phyloP scores from a whole-genome alignment of 768 basidiomycete genomes.

The Lentinula detonsa region DNA sequence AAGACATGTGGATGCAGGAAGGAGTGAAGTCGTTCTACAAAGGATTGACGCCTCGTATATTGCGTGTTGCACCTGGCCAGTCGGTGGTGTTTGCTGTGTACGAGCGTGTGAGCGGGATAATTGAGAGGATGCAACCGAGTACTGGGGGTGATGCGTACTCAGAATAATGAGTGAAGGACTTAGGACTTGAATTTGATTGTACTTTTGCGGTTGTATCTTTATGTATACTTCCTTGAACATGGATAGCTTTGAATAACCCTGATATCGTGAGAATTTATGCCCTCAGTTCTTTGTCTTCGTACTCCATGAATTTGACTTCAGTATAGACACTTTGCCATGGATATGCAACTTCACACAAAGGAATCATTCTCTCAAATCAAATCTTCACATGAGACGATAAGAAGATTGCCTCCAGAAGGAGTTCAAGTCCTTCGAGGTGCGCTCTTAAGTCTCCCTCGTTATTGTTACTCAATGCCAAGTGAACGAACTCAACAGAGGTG shows the following conservation, averaged over 20 bases:
- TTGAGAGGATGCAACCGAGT: constrained; percentile 62
- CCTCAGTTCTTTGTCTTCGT: too few species aligned
- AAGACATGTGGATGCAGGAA: constrained; percentile 92
- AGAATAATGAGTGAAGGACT: constrained; percentile 34
- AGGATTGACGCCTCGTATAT: constrained; percentile 94
- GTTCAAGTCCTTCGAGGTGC: not conserved
- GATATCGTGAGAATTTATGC: too few species aligned
- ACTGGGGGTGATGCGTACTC: constrained; percentile 61
- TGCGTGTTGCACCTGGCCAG: constrained; percentile 95
- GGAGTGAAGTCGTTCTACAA: constrained; percentile 93
- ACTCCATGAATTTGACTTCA: too few species aligned
- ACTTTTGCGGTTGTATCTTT: not conserved
- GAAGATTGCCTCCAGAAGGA: not conserved
- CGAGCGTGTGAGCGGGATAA: constrained; percentile 72
- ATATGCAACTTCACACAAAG: not conserved
- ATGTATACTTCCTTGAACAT: too few species aligned
- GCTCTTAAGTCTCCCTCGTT: not conserved
- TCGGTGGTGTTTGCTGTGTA: constrained; percentile 98
- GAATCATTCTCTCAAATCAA: not conserved
- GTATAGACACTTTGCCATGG: too few species aligned
- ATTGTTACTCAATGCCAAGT: not conserved
- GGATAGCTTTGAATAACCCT: not conserved
- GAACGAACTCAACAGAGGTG: not conserved
- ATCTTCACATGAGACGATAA: not conserved
- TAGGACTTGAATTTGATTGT: not conserved